Base-by-base conservation (phyloP, 176 grass and related monocot genomes). In the Ampelocalamus luodianensis region DNA sequence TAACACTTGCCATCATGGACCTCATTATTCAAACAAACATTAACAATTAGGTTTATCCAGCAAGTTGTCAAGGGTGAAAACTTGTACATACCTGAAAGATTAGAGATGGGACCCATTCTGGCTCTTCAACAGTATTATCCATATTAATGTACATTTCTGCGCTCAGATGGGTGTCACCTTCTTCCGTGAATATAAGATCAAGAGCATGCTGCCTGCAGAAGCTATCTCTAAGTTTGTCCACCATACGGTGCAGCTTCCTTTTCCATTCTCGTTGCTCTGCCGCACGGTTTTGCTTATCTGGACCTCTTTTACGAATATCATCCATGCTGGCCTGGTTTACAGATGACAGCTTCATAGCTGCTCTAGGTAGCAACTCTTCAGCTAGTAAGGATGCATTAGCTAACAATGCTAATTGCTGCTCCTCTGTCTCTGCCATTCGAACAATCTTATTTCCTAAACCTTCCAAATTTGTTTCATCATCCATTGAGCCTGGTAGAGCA, bases 101-200 rank as follows among this genome's bases (percentile, higher is more conserved):
- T 56, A 20, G 81, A 55, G 93, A 98, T 11, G 93, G 93, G 45
- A 53, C 87, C 93, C 93, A 98, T 23, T 95, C 96, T 55, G 32
- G 91, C 48, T 98, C 96, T 81, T 84, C 85, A 53, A 76, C 68
- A 59, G 29, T 87, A 78, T 61, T 80, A 89, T 98, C 93, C 89
- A 94, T 91, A 79, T 66, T 85, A 49, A 95, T 92, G 79, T 98
- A 95, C 93, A 95, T 98, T 76, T 98, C 91, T 85, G 93, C 81
- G 40, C 88, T 87, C 70, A 98, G 84, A 89, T 90, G 15, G 32
- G 83, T 88, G 27, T 89, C 93, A 29, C 89, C 91, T 72, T 98
- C 96, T 81, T 98, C 93, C 2, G 93, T 94, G 74, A 98, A 98
- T 90, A 98, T 95, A 88, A 98, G 96, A 82, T 93, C 93, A 81